Percentiles rank a stretch among this genome's conserved stretches.
Evolutionary conservation across 2,329 filamentous ascomycete genomes (phyloP).

Genomic region (Coniochaeta sp.): DNA sequence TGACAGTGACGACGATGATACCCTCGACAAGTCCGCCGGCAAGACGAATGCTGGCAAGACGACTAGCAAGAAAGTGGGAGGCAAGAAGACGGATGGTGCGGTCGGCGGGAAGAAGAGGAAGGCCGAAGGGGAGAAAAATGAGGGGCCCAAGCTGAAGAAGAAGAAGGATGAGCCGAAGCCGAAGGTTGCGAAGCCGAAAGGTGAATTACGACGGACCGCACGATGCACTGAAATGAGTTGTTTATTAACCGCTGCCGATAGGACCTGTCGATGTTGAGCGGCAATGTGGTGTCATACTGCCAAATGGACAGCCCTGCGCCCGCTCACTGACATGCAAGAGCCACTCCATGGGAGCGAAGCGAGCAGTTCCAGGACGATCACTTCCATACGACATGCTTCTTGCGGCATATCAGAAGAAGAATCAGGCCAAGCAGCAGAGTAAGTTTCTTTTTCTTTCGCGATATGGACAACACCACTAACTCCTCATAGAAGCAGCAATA

Average conservation of each 20-base stretch:
- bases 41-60: conserved; percentile 34
- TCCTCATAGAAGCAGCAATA: conserved; percentile 70
- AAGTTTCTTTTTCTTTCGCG: conserved; percentile 27
- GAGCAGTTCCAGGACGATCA: conserved; percentile 77
- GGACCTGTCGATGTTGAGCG: conserved; percentile 88
- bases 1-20: conserved; percentile 42
- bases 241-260: conserved; percentile 16
- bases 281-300: conserved; percentile 81
- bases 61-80: conserved; percentile 51
- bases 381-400: conserved; percentile 90
- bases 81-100: conserved; percentile 51
- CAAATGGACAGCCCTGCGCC: conserved; percentile 81
- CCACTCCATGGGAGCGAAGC: conserved; percentile 90
- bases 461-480: conserved; percentile 7
- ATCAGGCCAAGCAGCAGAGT: conserved; percentile 97
- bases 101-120: conserved; percentile 67
- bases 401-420: conserved; percentile 90
- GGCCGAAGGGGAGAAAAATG: conserved; percentile 68
- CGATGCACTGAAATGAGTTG: conserved; percentile 5
- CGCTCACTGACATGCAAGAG: conserved; percentile 89
- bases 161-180: conserved; percentile 89
- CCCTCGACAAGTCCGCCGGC: conserved; percentile 30
- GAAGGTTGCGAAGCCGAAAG: conserved; percentile 79
- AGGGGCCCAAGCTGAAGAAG: conserved; percentile 82
- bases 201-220: conserved; percentile 24